These are phyloP conservation scores for Phoma sp. DNA, from an alignment of 2,329 filamentous ascomycete genomes.

Conservation along the genomic window DNA sequence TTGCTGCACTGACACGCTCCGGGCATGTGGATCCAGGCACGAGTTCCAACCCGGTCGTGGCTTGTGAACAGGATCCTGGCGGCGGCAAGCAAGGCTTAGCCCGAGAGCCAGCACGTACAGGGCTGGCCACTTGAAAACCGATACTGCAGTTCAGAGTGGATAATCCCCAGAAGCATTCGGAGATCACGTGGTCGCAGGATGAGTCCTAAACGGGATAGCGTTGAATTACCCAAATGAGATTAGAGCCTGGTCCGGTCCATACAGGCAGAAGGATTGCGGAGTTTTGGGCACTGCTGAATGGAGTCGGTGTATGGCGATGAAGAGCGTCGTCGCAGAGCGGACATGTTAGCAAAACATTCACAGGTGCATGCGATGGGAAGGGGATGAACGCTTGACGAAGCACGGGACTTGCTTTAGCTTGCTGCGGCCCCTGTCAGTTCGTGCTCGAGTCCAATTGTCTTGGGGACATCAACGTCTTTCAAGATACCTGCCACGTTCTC, in stretches of 20 bases:
- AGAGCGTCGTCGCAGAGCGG: not conserved
- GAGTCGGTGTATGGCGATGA: not conserved
- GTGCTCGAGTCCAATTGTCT: not conserved
- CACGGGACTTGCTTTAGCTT: too few relatives aligned
- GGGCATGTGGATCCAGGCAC: constrained; percentile 4
- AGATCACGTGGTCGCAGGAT: constrained; percentile 35
- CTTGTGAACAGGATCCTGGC: not conserved
- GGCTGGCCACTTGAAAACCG: constrained; percentile 3
- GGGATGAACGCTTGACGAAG: too few relatives aligned
- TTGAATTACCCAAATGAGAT: not conserved
- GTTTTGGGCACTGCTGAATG: not conserved
- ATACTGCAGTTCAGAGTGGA: constrained; percentile 5
- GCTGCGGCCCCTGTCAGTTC: not conserved
- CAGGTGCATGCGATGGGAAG: too few relatives aligned
- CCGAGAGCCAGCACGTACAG: not conserved
- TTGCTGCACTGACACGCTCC: not conserved
- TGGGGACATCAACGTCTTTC: not conserved
- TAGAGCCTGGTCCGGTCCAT: not conserved
- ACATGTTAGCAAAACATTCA: too few relatives aligned
- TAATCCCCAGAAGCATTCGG: constrained; percentile 2
- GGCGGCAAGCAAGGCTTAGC: constrained; percentile 4
- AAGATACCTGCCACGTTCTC: constrained; percentile 6
- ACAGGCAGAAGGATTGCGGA: not conserved
- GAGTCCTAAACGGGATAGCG: constrained; percentile 22
- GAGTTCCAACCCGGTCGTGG: constrained; percentile 6